Evolutionary conservation across 2,329 filamentous ascomycete genomes (phyloP), one percentile per base, ranked within the genome.

Genomic region (Paracoccidioides lutzii): DNA sequence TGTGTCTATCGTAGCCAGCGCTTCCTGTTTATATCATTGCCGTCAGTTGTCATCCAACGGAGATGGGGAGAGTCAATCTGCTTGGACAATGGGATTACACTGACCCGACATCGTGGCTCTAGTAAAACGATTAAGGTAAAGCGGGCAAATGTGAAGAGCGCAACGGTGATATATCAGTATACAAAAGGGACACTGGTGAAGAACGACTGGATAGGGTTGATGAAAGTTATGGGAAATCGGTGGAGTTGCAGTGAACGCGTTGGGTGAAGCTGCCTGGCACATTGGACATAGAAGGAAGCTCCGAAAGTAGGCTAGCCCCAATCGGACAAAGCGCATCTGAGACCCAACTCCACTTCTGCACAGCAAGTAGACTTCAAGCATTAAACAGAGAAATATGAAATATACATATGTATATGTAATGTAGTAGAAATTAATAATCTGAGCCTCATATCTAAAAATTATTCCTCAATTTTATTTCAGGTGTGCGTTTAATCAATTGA

Each of bases 1-100:
- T 98, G 76, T 98, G 93, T 79, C 93, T 84, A 76, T 98, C 93
- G 77, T 94, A 97, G 69, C 89, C 90, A 75, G 88, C 85, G 76
- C 83, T 87, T 74, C 85, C 85, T 89, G 67, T 62, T 60, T 60
- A 60, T 56, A 64, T 59, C 50, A 56, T 54, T 49, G 66, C 67
- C 54, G 64, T 63, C 55, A 59, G 59, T 55, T 64, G 65, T 64
- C 53, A 38, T 55, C 53, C 50, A 54, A 54, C 49, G 54, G 58
- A 57, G 51, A 53, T 40, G 35, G 57, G 40, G 38, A 33, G 12
- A 3, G 5, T 10, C 44, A 32, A 33, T 28, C 28, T 50, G 10
- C 38, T 42, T 43, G 37, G 40, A 48, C 28, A 38, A 32, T 30
- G 14, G 46, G 38, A 35, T 44, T 43, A 63, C 22, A 22, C 70